A percentile compares a stretch with the other conserved stretches of the same genome.
Evolutionary conservation across 1,284 basidiomycete genomes (phyloP).

Genomic region (Peniophora sp.): DNA sequence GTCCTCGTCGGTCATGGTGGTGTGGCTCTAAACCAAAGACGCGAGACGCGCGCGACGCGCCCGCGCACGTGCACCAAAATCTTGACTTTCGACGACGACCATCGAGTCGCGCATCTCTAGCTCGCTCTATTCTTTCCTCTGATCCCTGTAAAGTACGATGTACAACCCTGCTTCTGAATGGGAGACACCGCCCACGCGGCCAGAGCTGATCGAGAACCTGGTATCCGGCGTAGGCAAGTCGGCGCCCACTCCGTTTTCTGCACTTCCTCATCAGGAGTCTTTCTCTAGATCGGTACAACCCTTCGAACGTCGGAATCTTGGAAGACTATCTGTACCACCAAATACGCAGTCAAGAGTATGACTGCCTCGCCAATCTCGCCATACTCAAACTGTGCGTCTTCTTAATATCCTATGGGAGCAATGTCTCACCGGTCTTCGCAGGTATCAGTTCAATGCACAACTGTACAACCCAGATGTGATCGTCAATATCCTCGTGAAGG

Average conservation of each 20-base stretch:
- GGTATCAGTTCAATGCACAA: constrained; percentile 95
- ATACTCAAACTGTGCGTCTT: constrained; percentile 73
- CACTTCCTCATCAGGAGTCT: neutral
- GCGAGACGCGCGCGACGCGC: too few species aligned
- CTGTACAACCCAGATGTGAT: constrained; percentile 91
- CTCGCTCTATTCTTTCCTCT: too few species aligned
- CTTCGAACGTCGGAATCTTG: constrained; percentile 84
- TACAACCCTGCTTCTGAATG: constrained; percentile 46
- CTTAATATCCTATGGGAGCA: constrained; percentile 2
- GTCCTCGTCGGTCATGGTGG: too few species aligned
- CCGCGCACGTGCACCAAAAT: neutral
- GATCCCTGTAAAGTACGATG: constrained; percentile 13
- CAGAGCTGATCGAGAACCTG: constrained; percentile 82
- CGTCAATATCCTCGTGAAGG: constrained; percentile 91
- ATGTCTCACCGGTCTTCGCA: too few species aligned
- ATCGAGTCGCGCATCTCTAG: too few species aligned
- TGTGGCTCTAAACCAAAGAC: too few species aligned
- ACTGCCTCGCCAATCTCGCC: constrained; percentile 88
- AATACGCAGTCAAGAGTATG: constrained; percentile 84
- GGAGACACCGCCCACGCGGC: constrained; percentile 65
- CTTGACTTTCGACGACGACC: neutral
- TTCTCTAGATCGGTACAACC: constrained; percentile 87
- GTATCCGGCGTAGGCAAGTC: constrained; percentile 85
- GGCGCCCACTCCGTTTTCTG: neutral
- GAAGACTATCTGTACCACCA: constrained; percentile 95